A percentile compares a stretch with the other conserved stretches of the same genome.
Conservation (phyloP, 164 flowering plant genomes). For the Annona squamosa region DNA sequence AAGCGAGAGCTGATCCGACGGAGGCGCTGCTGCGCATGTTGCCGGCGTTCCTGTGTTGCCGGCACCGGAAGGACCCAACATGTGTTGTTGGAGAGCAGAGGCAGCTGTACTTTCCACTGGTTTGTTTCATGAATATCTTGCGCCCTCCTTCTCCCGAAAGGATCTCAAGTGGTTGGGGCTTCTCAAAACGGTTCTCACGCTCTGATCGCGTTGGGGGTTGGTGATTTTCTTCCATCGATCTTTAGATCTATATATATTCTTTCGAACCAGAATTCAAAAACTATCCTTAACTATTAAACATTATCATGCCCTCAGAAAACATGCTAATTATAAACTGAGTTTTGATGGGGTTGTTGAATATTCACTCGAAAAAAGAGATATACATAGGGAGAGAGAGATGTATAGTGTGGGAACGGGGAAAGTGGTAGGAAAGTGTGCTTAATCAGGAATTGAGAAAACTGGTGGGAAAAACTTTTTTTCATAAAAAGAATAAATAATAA, state of each 20-base stretch:
- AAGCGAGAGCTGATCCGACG: constrained; percentile 24
- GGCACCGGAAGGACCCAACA: constrained; percentile 37
- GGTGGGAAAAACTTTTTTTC: too few species aligned
- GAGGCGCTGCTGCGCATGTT: constrained; percentile 14
- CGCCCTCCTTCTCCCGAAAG: background rate
- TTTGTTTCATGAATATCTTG: constrained; percentile 7
- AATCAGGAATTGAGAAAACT: too few species aligned
- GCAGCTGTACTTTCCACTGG: constrained; percentile 19
- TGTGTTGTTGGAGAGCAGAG: constrained; percentile 39
- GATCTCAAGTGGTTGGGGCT: background rate
- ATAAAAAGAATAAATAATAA: too few species aligned
- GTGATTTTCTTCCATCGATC: background rate
- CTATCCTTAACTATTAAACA: too few species aligned
- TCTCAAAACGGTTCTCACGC: background rate
- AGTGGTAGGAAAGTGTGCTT: too few species aligned
- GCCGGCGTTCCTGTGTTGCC: constrained; percentile 22
- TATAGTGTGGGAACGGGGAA: too few species aligned
- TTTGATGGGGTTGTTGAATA: too few species aligned
- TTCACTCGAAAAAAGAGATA: too few species aligned
- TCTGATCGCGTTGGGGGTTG: background rate
- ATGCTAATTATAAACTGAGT: too few species aligned
- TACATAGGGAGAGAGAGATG: too few species aligned
- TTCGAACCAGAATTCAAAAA: too few species aligned
- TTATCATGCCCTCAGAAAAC: too few species aligned
- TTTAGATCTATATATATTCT: background rate